phyloP scores from a whole-genome alignment of 306 rosid genomes.

The Prunus dulcis region DNA sequence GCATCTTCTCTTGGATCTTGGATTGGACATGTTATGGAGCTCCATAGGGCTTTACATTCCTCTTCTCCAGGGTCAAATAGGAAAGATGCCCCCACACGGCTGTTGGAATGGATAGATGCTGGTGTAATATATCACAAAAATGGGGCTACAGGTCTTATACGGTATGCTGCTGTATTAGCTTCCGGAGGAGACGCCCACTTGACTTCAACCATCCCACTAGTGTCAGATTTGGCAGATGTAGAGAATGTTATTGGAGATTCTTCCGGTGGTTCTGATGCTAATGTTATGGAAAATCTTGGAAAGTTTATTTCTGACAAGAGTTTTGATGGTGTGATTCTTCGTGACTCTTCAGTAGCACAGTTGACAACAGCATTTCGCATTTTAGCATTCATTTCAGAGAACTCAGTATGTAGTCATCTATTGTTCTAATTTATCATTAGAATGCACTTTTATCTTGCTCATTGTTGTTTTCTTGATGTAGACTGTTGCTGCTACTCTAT shows the following conservation, averaged over 20 bases:
- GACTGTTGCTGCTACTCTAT: conserved; percentile 78
- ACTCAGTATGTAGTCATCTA: conserved; percentile 58
- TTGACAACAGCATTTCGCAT: conserved; percentile 89
- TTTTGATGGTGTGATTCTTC: conserved; percentile 86
- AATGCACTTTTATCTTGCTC: conserved; percentile 24
- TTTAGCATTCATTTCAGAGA: conserved; percentile 93
- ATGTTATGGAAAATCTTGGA: conserved; percentile 95
- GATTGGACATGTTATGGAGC: conserved; percentile 89
- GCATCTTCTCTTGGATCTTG: conserved; percentile 82
- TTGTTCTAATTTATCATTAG: not conserved
- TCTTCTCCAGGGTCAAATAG: conserved; percentile 91
- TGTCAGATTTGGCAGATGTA: conserved; percentile 82
- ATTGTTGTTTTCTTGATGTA: conserved; percentile 38
- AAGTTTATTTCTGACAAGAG: conserved; percentile 81
- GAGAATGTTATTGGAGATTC: conserved; percentile 82
- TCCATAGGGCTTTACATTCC: conserved; percentile 80
- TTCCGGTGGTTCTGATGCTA: conserved; percentile 70
- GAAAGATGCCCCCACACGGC: conserved; percentile 93
- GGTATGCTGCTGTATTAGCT: conserved; percentile 89
- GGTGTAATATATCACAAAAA: conserved; percentile 86
- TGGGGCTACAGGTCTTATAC: conserved; percentile 84
- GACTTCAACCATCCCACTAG: conserved; percentile 63
- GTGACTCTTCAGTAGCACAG: conserved; percentile 90
- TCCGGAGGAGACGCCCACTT: conserved; percentile 97
- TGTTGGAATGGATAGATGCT: conserved; percentile 98